phyloP scores from a whole-genome alignment of 805 yeast species.

The Myxozyma sirexii region DNA sequence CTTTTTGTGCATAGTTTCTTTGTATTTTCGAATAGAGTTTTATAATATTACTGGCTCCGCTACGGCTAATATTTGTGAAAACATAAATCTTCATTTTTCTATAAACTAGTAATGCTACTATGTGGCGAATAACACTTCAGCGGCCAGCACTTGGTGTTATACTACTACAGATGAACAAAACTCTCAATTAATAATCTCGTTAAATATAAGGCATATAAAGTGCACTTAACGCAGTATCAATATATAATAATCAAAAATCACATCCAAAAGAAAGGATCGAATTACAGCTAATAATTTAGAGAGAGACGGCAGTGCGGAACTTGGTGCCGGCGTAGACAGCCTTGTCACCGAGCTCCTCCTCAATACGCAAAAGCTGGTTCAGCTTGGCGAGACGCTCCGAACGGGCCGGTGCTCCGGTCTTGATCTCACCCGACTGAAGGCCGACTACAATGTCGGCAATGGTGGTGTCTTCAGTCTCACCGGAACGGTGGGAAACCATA shows the following conservation, averaged over 20 bases:
- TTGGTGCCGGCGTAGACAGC: conserved; percentile 58
- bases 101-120: background rate
- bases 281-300: conserved; percentile 6
- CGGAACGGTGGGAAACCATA: conserved; percentile 99
- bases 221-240: background rate
- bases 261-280: background rate
- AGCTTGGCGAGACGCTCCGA: conserved; percentile 99
- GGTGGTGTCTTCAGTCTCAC: conserved; percentile 98
- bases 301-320: conserved; percentile 29
- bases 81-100: background rate
- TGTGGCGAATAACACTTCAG: background rate
- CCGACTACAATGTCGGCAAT: conserved; percentile 98
- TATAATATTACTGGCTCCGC: background rate
- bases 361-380: conserved; percentile 97
- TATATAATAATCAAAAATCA: background rate
- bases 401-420: conserved; percentile 99
- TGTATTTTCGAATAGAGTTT: background rate
- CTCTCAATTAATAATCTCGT: background rate
- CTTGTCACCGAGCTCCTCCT: conserved; percentile 97
- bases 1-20: background rate
- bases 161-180: background rate
- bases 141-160: conserved; percentile 18
- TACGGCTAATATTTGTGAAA: background rate
- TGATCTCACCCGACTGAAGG: conserved; percentile 97
- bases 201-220: background rate